Conservation (phyloP, 2,329 filamentous ascomycete species). For the Chalara sp. region DNA sequence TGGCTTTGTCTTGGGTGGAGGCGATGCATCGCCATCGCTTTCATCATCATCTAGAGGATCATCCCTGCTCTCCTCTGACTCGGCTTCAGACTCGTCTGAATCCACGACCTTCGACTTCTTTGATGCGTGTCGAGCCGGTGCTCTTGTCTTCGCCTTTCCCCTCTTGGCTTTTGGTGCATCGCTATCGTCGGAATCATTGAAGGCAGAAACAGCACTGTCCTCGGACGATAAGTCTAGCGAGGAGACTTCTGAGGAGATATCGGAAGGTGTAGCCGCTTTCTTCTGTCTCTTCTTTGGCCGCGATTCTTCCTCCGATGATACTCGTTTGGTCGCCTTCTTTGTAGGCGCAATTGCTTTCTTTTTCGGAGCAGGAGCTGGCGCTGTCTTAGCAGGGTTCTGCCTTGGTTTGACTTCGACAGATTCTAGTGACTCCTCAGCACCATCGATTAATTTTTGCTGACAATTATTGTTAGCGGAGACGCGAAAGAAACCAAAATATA, state of each 20-base stretch:
- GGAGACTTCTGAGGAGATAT: conserved; percentile 10
- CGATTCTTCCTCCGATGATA: conserved; percentile 34
- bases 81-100: conserved; percentile 18
- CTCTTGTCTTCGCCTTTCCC: conserved; percentile 21
- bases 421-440: conserved; percentile 7
- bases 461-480: no score
- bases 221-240: conserved; percentile 5
- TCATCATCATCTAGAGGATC: background rate
- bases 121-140: conserved; percentile 18
- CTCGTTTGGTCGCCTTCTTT: conserved; percentile 27
- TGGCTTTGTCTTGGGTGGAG: background rate
- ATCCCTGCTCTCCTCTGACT: conserved; percentile 17
- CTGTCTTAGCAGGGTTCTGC: conserved; percentile 19
- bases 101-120: conserved; percentile 19
- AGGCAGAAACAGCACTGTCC: conserved; percentile 9
- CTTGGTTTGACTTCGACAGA: conserved; percentile 2
- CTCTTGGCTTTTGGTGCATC: conserved; percentile 31
- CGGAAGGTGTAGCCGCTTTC: conserved; percentile 19
- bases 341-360: conserved; percentile 9
- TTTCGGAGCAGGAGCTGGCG: conserved; percentile 42
- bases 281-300: conserved; percentile 25
- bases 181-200: conserved; percentile 12
- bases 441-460: conserved; percentile 7
- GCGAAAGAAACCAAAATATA: no score
- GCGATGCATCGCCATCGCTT: background rate